These are phyloP conservation scores for Clathrus columnatus DNA, from an alignment of 768 basidiomycete species.

Conservation along the genomic window DNA sequence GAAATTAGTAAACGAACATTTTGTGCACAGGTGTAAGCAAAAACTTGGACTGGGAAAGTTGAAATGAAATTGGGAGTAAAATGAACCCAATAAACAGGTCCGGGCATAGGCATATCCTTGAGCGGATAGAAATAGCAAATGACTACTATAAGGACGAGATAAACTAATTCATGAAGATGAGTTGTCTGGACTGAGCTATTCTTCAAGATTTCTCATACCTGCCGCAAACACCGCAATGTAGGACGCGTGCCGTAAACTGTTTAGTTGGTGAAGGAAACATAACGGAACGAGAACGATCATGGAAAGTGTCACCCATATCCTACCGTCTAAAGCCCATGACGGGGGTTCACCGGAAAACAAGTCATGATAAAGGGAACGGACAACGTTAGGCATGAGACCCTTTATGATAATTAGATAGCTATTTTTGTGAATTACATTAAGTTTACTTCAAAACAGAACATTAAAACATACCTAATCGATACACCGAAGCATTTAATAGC, in stretches of 20 bases:
- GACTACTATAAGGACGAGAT: slow-evolving; percentile 72
- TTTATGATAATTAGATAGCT: slow-evolving; percentile 91
- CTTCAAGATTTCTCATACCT: slow-evolving; percentile 39
- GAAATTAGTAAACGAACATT: slow-evolving; percentile 47
- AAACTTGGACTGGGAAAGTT: slow-evolving; percentile 89
- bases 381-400: slow-evolving; percentile 87
- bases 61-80: slow-evolving; percentile 73
- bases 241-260: slow-evolving; percentile 84
- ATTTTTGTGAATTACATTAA: background rate
- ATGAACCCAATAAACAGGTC: slow-evolving; percentile 62
- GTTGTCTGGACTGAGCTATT: background rate
- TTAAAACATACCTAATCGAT: slow-evolving; percentile 62
- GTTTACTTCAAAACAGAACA: slow-evolving; percentile 3
- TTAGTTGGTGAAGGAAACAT: slow-evolving; percentile 71
- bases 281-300: slow-evolving; percentile 75
- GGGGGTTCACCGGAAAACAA: slow-evolving; percentile 63
- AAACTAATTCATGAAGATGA: slow-evolving; percentile 37
- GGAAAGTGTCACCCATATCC: slow-evolving; percentile 74
- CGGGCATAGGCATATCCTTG: slow-evolving; percentile 49
- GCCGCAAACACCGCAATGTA: slow-evolving; percentile 89
- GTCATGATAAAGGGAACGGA: slow-evolving; percentile 73
- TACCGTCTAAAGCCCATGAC: slow-evolving; percentile 64
- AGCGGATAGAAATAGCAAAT: slow-evolving; percentile 71
- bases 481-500: slow-evolving; percentile 97
- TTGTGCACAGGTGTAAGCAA: slow-evolving; percentile 88